Base-by-base conservation (phyloP, 225 moss, liverwort and hornwort species). In the Neckera pumila region DNA sequence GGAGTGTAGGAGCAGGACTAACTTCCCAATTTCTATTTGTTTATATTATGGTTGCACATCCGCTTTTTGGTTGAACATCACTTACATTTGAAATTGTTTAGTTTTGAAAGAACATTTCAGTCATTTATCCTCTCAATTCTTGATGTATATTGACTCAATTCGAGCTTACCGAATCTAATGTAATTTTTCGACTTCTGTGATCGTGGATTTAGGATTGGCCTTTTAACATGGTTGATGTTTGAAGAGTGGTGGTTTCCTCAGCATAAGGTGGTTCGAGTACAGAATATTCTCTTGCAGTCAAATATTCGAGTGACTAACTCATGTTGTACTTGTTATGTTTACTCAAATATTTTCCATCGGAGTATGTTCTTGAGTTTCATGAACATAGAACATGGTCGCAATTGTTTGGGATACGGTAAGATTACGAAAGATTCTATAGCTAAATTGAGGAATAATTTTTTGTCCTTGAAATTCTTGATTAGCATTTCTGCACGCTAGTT, bases 1-100 rank as follows among this genome's bases (percentile, higher is more conserved):
- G 96, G 98, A 89, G 96, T 96, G 57, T 97, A 91, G 71, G 62
- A 70, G 34, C 30, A 36, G 72, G 71, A 34, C 47, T 76, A 22
- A 76, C 54, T 75, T 62, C 9, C 28, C 22, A n/a, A 28, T 47
- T 40, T 45, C 30, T 86, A n/a, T 30, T 81, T 74, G 73, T 38
- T 76, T 86, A 53, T 71, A 57, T 43, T 74, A 22, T 85, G 74
- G 73, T 17, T 36, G 36, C 7, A 17, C 65, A 36, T 51, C 26
- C 36, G 2, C 49, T 65, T 65, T 34, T 10, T 4, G 36, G 36
- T n/a, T n/a, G 25, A 59, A 59, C 59, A n/a, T 64, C 49, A 58
- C 49, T 71, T 73, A 25, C 71, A 86, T 51, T 77, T 66, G 42
- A 63, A 86, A 80, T 89, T 74, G 72, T 82, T 31, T 43, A 60